Evolutionary conservation across 345 rosid species (phyloP), one percentile per base, ranked within the genome.

Genomic region (Odontarrhena argentea): DNA sequence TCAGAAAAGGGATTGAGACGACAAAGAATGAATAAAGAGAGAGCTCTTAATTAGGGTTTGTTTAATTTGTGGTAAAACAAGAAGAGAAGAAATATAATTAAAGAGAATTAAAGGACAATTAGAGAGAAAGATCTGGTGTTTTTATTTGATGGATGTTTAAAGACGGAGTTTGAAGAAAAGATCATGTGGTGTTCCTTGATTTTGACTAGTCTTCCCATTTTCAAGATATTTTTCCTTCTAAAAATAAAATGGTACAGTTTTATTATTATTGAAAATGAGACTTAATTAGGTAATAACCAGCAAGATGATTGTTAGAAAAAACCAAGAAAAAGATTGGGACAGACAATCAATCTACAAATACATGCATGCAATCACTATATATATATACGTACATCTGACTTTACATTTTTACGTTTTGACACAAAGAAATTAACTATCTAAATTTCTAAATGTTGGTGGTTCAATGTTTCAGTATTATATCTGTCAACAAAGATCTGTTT

Each of bases 181-280:
- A 55, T 70, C 68, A 70, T 53, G 55, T 24, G 76, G 65, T 56
- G 35, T 65, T 73, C 76, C 71, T 50, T 73, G 34, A 64, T 43
- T 65, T 46, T 22, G 69, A 41, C 43, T 60, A 38, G 30, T 38
- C 44, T 71, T 56, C 18, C 42, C 46, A n/a, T 56, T 55, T 42
- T 55, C 42, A 28, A 4, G 18, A 13, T 48, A 18, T 22, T 50
- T 0, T 13, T 9, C 25, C 40, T 54, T 10, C 47, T 70, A 70
- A 25, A 42, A 24, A 70, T 60, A 60, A 60, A 60, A 14, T 18
- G 24, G 38, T 56, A 45, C 52, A 6, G 36, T 5, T 32, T 5
- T 32, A 3, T 32, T 6, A 32, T 32, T 32, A 32, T 32, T 32
- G 4, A 32, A 32, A 32, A 32, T 32, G 36, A 32, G 36, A 32